Evolutionary conservation across 2,329 filamentous ascomycete species (phyloP).

Genomic region (Nectriaceae sp.): DNA sequence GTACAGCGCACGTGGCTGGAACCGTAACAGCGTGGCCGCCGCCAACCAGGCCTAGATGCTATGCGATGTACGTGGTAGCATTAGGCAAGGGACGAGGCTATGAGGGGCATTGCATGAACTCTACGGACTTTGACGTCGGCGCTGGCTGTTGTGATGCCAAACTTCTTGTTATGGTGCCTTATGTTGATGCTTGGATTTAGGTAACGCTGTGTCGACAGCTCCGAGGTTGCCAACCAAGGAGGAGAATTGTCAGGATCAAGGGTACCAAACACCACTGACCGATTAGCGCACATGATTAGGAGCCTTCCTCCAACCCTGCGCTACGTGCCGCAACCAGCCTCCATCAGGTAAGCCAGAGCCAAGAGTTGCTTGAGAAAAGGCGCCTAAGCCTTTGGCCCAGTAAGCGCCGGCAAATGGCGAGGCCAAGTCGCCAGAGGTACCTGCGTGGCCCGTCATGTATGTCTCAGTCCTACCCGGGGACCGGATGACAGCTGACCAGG

Average conservation of each 20-base stretch:
- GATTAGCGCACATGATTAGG: neutral
- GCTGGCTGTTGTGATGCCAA: too few relatives aligned
- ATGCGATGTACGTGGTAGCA: neutral
- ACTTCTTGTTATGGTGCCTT: too few relatives aligned
- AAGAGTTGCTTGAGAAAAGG: too few relatives aligned
- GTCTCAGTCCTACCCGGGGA: conserved; percentile 16
- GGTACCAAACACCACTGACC: neutral
- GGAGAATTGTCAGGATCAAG: too few relatives aligned
- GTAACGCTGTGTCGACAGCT: too few relatives aligned
- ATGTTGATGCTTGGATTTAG: too few relatives aligned
- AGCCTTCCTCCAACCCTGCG: neutral
- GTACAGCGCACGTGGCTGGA: neutral
- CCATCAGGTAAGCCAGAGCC: neutral
- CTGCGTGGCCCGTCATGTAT: conserved; percentile 16
- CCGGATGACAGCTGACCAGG: conserved; percentile 15
- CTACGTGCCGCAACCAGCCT: too few relatives aligned
- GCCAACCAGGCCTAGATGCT: neutral
- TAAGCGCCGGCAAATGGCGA: conserved; percentile 10
- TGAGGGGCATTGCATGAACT: neutral
- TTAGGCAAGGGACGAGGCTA: neutral
- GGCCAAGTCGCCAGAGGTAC: conserved; percentile 8
- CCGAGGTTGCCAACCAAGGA: too few relatives aligned
- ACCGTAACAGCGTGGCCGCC: neutral
- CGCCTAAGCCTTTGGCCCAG: neutral
- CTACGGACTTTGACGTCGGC: too few relatives aligned